Evolutionary conservation across 75 land plant genomes (phyloP), one percentile per base, ranked within the genome.

Genomic region (Pinus albicaulis): DNA sequence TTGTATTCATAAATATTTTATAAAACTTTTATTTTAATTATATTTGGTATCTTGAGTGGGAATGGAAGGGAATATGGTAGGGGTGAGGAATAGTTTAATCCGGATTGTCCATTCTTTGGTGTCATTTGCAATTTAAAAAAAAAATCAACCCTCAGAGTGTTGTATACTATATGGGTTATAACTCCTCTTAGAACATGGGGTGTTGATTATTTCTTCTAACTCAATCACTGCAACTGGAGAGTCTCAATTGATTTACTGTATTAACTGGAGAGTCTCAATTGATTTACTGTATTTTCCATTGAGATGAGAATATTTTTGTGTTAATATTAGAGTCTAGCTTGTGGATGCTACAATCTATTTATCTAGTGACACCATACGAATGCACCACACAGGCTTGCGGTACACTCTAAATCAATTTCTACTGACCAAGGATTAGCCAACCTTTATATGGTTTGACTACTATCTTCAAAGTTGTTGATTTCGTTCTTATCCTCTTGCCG

Each of bases 71-170:
- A 38, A 66, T 10, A 66, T n/a, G 52, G 14, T 66, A 66, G 71
- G 26, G 36, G 69, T 65, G 44, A 65, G 25, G 71, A 31, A 66
- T 63, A 36, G 71, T 38, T 66, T 66, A 20, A 20, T 66, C 48
- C 41, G 38, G 44, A 19, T 66, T 38, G 71, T 64, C 34, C 19
- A 34, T 64, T 13, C 17, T 31, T 15, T 64, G 16, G 34, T 64
- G 15, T 64, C 31, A 44, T 28, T 16, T 14, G 48, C 44, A 41
- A n/a, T n/a, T 66, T 66, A n/a, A n/a, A n/a, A n/a, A n/a, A n/a
- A n/a, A 7, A 17, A 7, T 38, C 20, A 10, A 66, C 34, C 20
- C 5, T 10, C 71, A 23, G 23, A 38, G n/a, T 20, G 44, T 38
- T 66, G 71, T 66, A n/a, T 66, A 44, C n/a, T 7, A 8, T 20